Percentiles rank a stretch among this genome's conserved stretches.
These are phyloP conservation scores for Cyberlindnera euphorbiiphila DNA, from an alignment of 805 yeast genomes.

Conservation along the genomic window DNA sequence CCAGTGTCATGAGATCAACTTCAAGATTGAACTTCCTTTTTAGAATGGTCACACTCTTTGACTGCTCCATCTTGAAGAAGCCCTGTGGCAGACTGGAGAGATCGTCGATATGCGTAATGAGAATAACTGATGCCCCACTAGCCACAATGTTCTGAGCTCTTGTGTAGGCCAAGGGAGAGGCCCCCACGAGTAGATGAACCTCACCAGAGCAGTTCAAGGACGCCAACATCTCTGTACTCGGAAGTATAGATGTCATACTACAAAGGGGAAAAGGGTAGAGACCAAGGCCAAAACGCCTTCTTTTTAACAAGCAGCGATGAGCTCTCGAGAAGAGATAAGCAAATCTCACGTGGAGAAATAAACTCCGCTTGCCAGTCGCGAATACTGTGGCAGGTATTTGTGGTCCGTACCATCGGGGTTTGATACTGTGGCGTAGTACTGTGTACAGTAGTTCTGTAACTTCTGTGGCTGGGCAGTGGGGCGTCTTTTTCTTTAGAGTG, in stretches of 20 bases:
- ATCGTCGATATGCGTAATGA: conserved; percentile 34
- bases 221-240: conserved; percentile 18
- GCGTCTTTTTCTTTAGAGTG: too few relatives aligned
- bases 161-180: conserved; percentile 39
- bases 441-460: too few relatives aligned
- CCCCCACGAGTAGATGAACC: conserved; percentile 55
- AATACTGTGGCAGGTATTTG: neutral
- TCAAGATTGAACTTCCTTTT: conserved; percentile 33
- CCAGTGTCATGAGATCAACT: conserved; percentile 48
- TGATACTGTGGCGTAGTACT: too few relatives aligned
- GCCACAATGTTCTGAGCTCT: conserved; percentile 47
- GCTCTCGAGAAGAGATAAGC: conserved; percentile 1
- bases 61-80: conserved; percentile 26
- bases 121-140: conserved; percentile 53
- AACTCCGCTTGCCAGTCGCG: neutral
- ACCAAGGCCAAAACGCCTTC: too few relatives aligned
- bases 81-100: conserved; percentile 26
- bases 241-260: too few relatives aligned
- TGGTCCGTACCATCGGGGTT: neutral
- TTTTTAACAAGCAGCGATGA: conserved; percentile 5
- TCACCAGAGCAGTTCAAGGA: conserved; percentile 43
- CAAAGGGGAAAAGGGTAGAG: too few relatives aligned
- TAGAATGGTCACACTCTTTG: conserved; percentile 29
- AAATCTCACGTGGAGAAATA: conserved; percentile 5
- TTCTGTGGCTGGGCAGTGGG: too few relatives aligned